Evolutionary conservation across 768 basidiomycete species (phyloP).

Genomic region (Rhizopogon vesiculosus): DNA sequence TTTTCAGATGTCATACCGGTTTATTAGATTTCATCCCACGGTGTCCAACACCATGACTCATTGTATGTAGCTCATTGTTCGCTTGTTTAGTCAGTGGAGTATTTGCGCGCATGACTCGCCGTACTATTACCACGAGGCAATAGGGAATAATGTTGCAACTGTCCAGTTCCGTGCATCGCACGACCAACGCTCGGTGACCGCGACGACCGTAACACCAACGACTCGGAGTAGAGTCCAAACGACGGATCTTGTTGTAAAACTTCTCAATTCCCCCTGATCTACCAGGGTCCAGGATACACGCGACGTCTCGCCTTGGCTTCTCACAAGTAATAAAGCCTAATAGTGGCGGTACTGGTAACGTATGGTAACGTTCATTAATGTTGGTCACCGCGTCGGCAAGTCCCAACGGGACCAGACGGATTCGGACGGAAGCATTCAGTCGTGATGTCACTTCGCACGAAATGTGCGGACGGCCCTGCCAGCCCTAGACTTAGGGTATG

Average conservation of each 20-base stretch:
- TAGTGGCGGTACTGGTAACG: too few relatives aligned
- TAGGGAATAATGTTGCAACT: too few relatives aligned
- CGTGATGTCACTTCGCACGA: neutral
- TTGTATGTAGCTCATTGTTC: neutral
- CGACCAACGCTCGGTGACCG: neutral
- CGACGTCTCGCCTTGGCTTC: neutral
- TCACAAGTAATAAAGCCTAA: neutral
- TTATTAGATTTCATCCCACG: neutral
- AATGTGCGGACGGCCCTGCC: neutral
- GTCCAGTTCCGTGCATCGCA: neutral
- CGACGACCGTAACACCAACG: neutral
- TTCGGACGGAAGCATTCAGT: too few relatives aligned
- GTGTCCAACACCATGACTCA: neutral
- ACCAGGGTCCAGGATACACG: neutral
- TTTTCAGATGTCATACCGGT: neutral
- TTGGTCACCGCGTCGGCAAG: neutral
- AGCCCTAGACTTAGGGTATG: too few relatives aligned
- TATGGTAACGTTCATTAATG: neutral
- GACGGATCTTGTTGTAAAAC: neutral
- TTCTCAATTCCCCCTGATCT: neutral
- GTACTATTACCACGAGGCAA: neutral
- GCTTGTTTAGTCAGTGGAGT: neutral
- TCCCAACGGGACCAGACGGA: too few relatives aligned
- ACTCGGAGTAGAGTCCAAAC: neutral
- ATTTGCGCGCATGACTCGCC: neutral